Base-by-base conservation (phyloP, 306 rosid species). In the Casuarina glauca region DNA sequence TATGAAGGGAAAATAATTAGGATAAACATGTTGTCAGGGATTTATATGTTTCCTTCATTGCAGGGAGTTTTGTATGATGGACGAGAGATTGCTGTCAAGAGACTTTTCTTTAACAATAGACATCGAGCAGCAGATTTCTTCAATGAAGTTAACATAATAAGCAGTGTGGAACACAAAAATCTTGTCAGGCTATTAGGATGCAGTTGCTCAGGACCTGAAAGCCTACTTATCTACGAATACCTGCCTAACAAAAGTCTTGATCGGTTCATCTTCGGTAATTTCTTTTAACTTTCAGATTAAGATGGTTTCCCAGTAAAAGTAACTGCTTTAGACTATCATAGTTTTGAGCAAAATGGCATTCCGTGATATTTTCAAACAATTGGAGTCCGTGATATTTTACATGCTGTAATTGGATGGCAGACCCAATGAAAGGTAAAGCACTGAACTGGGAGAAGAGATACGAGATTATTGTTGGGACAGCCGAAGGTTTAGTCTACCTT, bases 171-270 rank as follows among this genome's bases (percentile, higher is more conserved):
- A 81, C 98, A 95, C 85, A 95, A 87, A 78, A 93, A 91, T 79
- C 79, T 95, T 50, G 97, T 93, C 48, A 87, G 97, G 70, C 66
- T 95, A 72, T 82, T 91, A 74, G 99, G 99, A 39, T 95, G 98
- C 89, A 87, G 97, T 76, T 93, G 96, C 71, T 86, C 98, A 16
- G 97, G 98, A 83, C 96, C 99, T 17, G 99, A 95, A 85, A 95
- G 97, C 82, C 90, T 93, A 45, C 98, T 95, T 26, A 93, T 95
- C 11, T 93, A 95, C 74, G 98, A 95, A 81, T 87, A 45, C 87
- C 76, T 94, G 45, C 93, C 88, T 4, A 94, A 94, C 91, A 86
- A 61, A 83, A 94, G 98, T 75, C 99, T 95, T 20, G 97, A 95
- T 63, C 85, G 84, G 66, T 95, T 88, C 89, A 83, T 95, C 82